A percentile compares a stretch with the other conserved stretches of the same genome.
Evolutionary conservation across 2,329 filamentous ascomycete species (phyloP).

Genomic region (Pyricularia sp.): DNA sequence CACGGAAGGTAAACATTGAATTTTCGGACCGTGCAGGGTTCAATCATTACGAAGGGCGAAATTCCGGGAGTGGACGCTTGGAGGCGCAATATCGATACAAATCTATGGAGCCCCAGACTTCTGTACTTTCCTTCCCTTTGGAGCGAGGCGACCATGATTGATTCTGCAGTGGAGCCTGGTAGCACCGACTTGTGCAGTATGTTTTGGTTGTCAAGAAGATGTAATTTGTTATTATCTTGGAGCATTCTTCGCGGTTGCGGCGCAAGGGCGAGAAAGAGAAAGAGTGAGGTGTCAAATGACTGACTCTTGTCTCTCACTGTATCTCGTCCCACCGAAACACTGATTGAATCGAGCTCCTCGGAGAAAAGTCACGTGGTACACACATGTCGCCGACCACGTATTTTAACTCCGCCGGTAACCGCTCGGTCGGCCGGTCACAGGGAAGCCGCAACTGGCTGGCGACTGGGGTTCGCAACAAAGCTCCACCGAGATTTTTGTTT

Average conservation of each 20-base stretch:
- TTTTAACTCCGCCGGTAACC: slow-evolving; percentile 2
- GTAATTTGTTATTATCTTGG: too few species aligned
- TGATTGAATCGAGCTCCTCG: not conserved
- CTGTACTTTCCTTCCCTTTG: not conserved
- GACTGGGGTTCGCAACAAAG: slow-evolving; percentile 1
- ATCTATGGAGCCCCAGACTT: not conserved
- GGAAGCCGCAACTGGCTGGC: not conserved
- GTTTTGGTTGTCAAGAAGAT: too few species aligned
- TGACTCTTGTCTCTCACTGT: not conserved
- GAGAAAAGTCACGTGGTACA: not conserved
- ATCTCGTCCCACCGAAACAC: not conserved
- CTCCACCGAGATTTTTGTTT: slow-evolving; percentile 2
- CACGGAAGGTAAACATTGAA: not conserved
- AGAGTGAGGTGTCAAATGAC: not conserved
- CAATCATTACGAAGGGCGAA: not conserved
- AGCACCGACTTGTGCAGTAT: not conserved
- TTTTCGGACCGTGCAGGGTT: not conserved
- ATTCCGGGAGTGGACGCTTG: not conserved
- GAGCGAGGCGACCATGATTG: not conserved
- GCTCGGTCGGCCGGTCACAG: slow-evolving; percentile 2
- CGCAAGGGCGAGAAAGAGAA: not conserved
- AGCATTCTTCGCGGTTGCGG: not conserved
- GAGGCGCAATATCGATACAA: not conserved
- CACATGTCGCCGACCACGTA: not conserved
- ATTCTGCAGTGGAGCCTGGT: not conserved